Base-by-base conservation (phyloP, 2,329 filamentous ascomycete genomes). In the Phialocephala subalpina region DNA sequence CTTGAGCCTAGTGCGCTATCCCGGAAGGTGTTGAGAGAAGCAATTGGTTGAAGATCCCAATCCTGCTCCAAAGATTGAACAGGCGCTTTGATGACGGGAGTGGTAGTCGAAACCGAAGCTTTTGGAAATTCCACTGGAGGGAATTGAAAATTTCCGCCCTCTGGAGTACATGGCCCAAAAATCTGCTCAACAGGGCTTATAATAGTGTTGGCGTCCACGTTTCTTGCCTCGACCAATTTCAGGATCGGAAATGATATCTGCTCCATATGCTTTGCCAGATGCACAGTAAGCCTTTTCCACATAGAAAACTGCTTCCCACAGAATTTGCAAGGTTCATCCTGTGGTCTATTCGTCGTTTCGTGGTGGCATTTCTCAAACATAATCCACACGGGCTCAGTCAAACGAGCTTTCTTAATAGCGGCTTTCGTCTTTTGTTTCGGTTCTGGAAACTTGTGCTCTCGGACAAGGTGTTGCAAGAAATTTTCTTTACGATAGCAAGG, bases 211-310 rank as follows among this genome's bases (percentile, higher is more conserved):
- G 29, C 29, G 29, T 33, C 29, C 9, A 33, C 29, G 29, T 9
- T 33, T 33, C 29, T 33, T 9, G 29, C 29, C 29, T 33, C 29
- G 29, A 33, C 29, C 29, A 33, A 33, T 33, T 33, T 33, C 29
- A 97, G 82, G 35, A 97, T 87, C 0, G 94, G 94, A 74, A 97
- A 86, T 73, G 92, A 92, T 75, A 97, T 92, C 70, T 93, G 89
- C 78, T 97, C 93, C 93, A 97, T 96, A 77, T 97, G 94, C 78
- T 95, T 95, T 58, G 93, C 93, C 76, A 97, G 80, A 79, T 97
- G 94, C 20, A 96, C 93, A 0, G 92, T 97, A 66, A 97, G 82
- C 80, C 97, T 97, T 84, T 97, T 97, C 93, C 93, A 97, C 42
- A 88, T 92, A 35, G 86, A 88, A 77, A 93, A 94, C 12, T 86